Conservation (phyloP, 2,329 filamentous ascomycete genomes). For the Macroventuria anomochaeta region DNA sequence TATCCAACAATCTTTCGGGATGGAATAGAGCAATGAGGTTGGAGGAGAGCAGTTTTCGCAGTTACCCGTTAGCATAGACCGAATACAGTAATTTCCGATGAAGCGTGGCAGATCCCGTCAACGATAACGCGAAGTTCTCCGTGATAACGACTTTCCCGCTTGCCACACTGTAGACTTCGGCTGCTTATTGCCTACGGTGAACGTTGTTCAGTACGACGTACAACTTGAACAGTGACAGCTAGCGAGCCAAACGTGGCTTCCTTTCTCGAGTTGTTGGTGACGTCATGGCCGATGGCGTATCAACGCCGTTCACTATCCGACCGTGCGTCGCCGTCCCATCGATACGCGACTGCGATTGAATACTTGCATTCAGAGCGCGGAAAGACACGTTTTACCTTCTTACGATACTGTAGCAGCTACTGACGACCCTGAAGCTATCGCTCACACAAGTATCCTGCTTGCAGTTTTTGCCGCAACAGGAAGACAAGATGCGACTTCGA, state of each 20-base stretch:
- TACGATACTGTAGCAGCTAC: neutral
- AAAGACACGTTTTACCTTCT: too few species aligned
- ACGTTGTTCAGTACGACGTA: neutral
- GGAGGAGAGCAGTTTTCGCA: too few species aligned
- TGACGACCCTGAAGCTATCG: conserved; percentile 6
- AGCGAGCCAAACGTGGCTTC: neutral
- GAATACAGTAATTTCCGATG: conserved; percentile 1
- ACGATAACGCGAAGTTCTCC: neutral
- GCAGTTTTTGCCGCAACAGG: conserved; percentile 21
- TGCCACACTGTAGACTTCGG: neutral
- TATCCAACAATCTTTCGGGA: neutral
- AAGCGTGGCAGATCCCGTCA: neutral
- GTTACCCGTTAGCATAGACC: neutral
- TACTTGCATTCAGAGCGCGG: too few species aligned
- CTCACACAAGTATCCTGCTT: conserved; percentile 22
- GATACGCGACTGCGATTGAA: neutral
- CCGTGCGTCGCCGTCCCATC: conserved; percentile 8
- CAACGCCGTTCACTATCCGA: conserved; percentile 5
- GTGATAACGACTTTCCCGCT: neutral
- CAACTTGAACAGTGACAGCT: neutral
- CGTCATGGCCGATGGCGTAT: neutral
- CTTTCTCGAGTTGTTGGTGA: neutral
- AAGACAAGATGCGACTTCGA: conserved; percentile 27
- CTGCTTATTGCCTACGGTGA: neutral
- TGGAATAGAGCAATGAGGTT: too few species aligned